Evolutionary conservation across 129 eudicot species (phyloP), one percentile per base, ranked within the genome.

Genomic region (Chrysanthemum seticuspe): DNA sequence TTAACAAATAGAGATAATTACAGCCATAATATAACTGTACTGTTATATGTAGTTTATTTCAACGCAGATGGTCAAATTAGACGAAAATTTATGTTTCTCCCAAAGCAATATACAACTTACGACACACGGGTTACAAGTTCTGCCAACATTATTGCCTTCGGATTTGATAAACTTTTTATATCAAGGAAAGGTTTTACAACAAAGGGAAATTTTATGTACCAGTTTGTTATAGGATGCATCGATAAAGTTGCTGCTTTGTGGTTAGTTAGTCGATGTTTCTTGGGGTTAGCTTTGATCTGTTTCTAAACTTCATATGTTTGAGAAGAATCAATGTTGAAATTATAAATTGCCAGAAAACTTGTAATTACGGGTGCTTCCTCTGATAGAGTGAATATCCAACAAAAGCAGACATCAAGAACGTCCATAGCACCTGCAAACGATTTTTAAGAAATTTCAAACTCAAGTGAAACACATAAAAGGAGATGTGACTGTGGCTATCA

Each of bases 351-450:
- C 72, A 19, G 19, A 76, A 73, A 56, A 57, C 54, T 49, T 29
- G 54, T 58, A 68, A 29, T 83, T 62, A 93, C 60, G 66, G 92
- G 34, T 85, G 93, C 79, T 81, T 85, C 82, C 96, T 85, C 72
- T 88, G 90, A 81, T 87, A 88, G 18, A 94, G 94, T 2, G 99
- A 94, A 80, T 94, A 94, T 65, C 99, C 99, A 70, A 94, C 86
- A 44, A 94, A 79, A 3, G 99, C 99, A 56, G 99, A 90, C 91
- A 90, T 94, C 74, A 90, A 10, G 70, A 92, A 92, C 14, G 97
- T 90, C 99, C 99, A 94, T 23, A 94, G 85, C 74, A 94, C 96
- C 99, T 94, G 81, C 79, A 64, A 14, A 59, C 13, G 48, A 66
- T 50, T 25, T 40, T 40, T 40, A 1, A 40, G 2, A 40, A 40